Percentiles rank a stretch among this genome's conserved stretches.
Conservation (phyloP, 179 eudicot genomes). For the Vitellaria paradoxa region DNA sequence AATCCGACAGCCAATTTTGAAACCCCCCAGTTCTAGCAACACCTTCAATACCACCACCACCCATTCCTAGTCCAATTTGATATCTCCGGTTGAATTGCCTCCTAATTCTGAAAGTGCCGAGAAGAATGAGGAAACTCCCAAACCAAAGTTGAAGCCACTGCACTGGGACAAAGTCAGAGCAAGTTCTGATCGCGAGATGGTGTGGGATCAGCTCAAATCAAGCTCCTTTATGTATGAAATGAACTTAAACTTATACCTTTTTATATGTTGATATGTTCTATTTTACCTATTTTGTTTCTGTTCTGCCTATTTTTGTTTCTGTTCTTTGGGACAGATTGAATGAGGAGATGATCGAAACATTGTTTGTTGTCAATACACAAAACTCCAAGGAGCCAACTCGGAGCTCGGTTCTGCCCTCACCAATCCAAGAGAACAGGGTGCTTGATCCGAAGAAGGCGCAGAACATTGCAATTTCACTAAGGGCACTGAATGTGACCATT, state of each 20-base stretch:
- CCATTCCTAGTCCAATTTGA: constrained; percentile 23
- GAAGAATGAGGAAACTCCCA: constrained; percentile 33
- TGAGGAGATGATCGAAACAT: constrained; percentile 94
- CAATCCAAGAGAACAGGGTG: constrained; percentile 62
- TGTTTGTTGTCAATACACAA: constrained; percentile 66
- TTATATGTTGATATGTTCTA: neutral
- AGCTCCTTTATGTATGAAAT: constrained; percentile 82
- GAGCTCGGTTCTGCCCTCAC: constrained; percentile 40
- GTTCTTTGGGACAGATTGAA: constrained; percentile 56
- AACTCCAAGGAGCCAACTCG: constrained; percentile 49
- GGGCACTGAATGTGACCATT: constrained; percentile 80
- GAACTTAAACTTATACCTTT: neutral
- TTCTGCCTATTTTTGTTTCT: neutral
- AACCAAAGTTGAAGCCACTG: constrained; percentile 77
- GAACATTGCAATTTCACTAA: constrained; percentile 80
- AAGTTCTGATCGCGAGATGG: constrained; percentile 89
- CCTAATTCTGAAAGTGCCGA: constrained; percentile 18
- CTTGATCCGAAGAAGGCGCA: constrained; percentile 97
- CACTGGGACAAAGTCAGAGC: constrained; percentile 99
- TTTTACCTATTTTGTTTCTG: too few relatives aligned
- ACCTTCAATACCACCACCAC: constrained; percentile 42
- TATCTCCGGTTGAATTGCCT: constrained; percentile 35
- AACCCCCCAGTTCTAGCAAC: constrained; percentile 26
- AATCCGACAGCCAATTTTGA: constrained; percentile 20
- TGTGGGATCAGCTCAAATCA: constrained; percentile 92